Conservation (phyloP, 495 filamentous ascomycete genomes). For the Hyphodiscus hymeniophilus region DNA sequence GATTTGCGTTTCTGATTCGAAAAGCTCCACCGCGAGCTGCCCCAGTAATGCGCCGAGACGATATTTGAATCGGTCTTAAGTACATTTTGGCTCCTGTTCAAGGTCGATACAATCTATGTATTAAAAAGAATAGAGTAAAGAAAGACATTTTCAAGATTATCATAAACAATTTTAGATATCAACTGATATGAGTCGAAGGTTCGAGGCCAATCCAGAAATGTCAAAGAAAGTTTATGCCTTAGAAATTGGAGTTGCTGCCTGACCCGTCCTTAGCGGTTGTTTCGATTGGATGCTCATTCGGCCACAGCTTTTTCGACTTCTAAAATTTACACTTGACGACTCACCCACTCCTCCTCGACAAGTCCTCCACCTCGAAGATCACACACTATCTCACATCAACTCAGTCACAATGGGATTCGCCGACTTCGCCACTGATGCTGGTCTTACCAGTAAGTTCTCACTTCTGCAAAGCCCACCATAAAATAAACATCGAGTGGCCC, state of each 20-base stretch:
- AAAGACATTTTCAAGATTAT: constrained; percentile 2
- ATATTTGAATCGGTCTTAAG: constrained; percentile 10
- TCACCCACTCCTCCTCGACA: constrained; percentile 6
- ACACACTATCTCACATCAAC: constrained; percentile 1
- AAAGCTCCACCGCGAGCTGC: background rate
- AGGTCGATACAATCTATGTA: constrained; percentile 1
- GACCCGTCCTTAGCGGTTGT: too few relatives aligned
- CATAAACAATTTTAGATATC: background rate
- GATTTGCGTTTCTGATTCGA: constrained; percentile 1
- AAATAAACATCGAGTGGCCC: too few relatives aligned
- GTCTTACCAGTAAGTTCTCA: constrained; percentile 62
- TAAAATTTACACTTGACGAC: constrained; percentile 9
- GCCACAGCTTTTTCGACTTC: too few relatives aligned
- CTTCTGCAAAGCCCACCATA: constrained; percentile 18
- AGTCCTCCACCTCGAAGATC: constrained; percentile 1
- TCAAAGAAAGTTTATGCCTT: background rate
- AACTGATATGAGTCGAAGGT: background rate
- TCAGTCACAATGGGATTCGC: constrained; percentile 76
- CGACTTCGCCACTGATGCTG: constrained; percentile 81
- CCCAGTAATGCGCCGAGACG: constrained; percentile 18
- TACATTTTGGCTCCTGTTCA: constrained; percentile 10
- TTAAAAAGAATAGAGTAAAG: background rate
- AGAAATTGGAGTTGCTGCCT: background rate
- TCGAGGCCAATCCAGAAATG: constrained; percentile 11
- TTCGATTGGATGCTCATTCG: too few relatives aligned